A percentile compares a stretch with the other conserved stretches of the same genome.
phyloP scores from a whole-genome alignment of 805 yeast genomes.

The Metschnikowia anglica region DNA sequence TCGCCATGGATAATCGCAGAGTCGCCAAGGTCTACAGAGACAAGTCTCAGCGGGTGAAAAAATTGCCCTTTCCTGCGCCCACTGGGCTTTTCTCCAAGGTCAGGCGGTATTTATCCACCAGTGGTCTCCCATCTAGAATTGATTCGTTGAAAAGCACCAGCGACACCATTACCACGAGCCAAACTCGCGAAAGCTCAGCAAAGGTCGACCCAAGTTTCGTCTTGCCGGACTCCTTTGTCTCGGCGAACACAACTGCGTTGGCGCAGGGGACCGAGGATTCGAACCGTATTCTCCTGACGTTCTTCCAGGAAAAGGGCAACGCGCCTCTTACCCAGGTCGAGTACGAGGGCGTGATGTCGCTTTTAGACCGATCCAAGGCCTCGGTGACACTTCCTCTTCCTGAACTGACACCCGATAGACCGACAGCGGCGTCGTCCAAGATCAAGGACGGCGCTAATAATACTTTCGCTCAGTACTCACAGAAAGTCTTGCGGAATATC shows the following conservation, averaged over 20 bases:
- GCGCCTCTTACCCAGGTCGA: conserved; percentile 72
- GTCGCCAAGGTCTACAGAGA: conserved; percentile 31
- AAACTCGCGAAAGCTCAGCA: background rate
- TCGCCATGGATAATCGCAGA: conserved; percentile 40
- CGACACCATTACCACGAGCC: background rate
- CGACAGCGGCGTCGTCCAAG: background rate
- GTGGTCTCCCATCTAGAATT: conserved; percentile 9
- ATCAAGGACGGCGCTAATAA: conserved; percentile 15
- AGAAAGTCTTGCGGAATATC: conserved; percentile 29
- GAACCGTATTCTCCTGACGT: conserved; percentile 62
- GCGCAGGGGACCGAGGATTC: conserved; percentile 22
- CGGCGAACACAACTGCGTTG: conserved; percentile 13
- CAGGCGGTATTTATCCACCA: conserved; percentile 26
- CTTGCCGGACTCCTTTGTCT: conserved; percentile 15
- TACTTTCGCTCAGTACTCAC: conserved; percentile 27
- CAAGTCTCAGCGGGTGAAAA: conserved; percentile 21
- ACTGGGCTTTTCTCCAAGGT: conserved; percentile 29
- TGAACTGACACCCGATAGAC: conserved; percentile 8
- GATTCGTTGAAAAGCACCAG: conserved; percentile 4
- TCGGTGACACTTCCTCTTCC: conserved; percentile 16
- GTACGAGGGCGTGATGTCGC: conserved; percentile 74
- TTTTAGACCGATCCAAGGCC: conserved; percentile 33
- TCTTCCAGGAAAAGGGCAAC: conserved; percentile 74
- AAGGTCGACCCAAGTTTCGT: conserved; percentile 10
- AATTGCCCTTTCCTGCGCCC: conserved; percentile 25